Evolutionary conservation across 106 monocot species (phyloP).

Genomic region (Phalaenopsis aphrodite): DNA sequence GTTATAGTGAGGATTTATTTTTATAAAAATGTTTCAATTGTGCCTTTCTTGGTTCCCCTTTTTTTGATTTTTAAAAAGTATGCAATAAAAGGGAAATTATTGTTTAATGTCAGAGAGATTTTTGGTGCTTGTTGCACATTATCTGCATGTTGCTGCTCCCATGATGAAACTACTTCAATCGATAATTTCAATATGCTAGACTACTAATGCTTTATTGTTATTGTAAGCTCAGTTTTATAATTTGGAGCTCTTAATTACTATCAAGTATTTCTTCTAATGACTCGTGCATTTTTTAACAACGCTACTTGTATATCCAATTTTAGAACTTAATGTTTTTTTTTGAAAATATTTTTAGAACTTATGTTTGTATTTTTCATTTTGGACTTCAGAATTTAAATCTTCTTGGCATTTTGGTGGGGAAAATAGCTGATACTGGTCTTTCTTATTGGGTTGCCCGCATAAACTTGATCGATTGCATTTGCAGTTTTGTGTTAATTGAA

Average conservation of each 20-base stretch:
- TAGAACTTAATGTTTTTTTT: neutral
- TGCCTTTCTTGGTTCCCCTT: too few relatives aligned
- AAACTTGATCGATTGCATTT: constrained; percentile 73
- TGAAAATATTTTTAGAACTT: neutral
- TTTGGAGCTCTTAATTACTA: neutral
- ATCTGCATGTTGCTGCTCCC: neutral
- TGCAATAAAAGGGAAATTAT: neutral
- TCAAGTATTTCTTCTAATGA: neutral
- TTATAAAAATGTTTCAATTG: too few relatives aligned
- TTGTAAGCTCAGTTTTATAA: neutral
- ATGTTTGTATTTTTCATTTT: constrained; percentile 12
- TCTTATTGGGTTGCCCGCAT: constrained; percentile 65
- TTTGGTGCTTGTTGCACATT: neutral
- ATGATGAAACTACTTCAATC: neutral
- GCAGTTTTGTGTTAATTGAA: constrained; percentile 55
- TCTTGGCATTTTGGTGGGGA: constrained; percentile 39
- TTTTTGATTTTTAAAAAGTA: too few relatives aligned
- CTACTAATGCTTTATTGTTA: neutral
- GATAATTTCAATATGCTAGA: neutral
- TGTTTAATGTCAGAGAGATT: neutral
- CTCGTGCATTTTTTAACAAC: neutral
- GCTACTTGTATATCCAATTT: neutral
- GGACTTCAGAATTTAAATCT: constrained; percentile 42
- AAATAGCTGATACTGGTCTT: constrained; percentile 41
- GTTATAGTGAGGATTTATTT: too few relatives aligned